phyloP scores from a whole-genome alignment of 768 basidiomycete species.

The Ramaria sp. region DNA sequence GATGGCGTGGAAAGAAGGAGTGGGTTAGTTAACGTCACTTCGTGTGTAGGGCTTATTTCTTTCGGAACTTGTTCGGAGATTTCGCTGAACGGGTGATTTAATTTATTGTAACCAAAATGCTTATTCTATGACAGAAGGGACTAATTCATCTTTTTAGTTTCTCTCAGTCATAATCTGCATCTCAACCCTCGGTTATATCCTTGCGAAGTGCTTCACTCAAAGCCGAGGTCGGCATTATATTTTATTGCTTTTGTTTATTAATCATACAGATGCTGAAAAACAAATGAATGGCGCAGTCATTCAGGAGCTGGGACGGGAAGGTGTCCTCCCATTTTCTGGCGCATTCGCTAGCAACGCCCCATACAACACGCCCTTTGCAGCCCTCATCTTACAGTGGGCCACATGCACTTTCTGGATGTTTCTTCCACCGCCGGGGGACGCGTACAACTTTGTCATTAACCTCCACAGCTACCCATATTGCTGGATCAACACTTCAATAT shows the following conservation, averaged over 20 bases:
- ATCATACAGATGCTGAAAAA: slow-evolving; percentile 14
- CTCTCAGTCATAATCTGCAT: slow-evolving; percentile 53
- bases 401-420: slow-evolving; percentile 45
- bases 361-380: slow-evolving; percentile 54
- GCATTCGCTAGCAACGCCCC: slow-evolving; percentile 66
- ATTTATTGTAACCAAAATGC: neutral
- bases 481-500: slow-evolving; percentile 48
- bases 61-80: slow-evolving; percentile 60
- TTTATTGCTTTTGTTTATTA: slow-evolving; percentile 5
- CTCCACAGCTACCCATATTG: slow-evolving; percentile 33
- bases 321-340: slow-evolving; percentile 50
- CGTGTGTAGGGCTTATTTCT: slow-evolving; percentile 48
- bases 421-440: slow-evolving; percentile 58
- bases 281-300: slow-evolving; percentile 36
- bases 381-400: slow-evolving; percentile 50
- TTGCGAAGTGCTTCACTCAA: slow-evolving; percentile 54
- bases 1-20: neutral
- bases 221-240: slow-evolving; percentile 39
- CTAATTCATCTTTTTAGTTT: slow-evolving; percentile 23
- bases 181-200: slow-evolving; percentile 52
- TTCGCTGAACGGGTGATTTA: slow-evolving; percentile 43
- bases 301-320: slow-evolving; percentile 66
- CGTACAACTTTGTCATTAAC: slow-evolving; percentile 60
- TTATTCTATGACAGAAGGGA: slow-evolving; percentile 5
- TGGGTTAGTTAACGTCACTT: neutral